These are phyloP conservation scores for Kondoa subrosea DNA, from an alignment of 768 basidiomycete genomes.

Conservation along the genomic window DNA sequence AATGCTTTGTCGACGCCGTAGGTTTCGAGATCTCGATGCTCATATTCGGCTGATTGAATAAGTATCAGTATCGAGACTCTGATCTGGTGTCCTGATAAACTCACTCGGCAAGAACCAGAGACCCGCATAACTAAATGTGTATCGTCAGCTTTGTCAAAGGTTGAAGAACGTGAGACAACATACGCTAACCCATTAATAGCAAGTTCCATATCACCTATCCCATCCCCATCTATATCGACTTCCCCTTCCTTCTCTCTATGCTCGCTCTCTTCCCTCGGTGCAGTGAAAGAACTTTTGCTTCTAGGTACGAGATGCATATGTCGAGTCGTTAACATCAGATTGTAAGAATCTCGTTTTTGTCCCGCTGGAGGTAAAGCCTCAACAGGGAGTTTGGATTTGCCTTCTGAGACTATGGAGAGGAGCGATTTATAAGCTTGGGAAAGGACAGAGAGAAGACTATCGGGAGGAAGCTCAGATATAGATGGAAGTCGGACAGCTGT, in stretches of 20 bases:
- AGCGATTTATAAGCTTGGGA: background rate
- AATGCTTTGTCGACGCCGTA: background rate
- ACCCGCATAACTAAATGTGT: background rate
- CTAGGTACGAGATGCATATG: conserved; percentile 2
- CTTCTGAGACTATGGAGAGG: background rate
- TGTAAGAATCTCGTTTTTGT: conserved; percentile 2
- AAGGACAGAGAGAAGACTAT: background rate
- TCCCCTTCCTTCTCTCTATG: conserved; percentile 3
- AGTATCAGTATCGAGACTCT: no score
- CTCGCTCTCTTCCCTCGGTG: background rate
- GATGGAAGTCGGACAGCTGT: background rate
- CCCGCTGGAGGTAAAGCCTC: background rate
- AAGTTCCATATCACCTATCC: conserved; percentile 1
- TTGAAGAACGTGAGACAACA: background rate
- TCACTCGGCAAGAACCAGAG: conserved; percentile 6
- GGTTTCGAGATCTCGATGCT: background rate
- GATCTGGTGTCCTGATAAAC: no score
- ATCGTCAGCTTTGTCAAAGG: background rate
- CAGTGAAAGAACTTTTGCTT: background rate
- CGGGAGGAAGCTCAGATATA: background rate
- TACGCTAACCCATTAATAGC: conserved; percentile 1
- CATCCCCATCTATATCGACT: conserved; percentile 3
- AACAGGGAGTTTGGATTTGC: background rate
- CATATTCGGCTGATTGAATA: no score
- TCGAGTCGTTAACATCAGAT: background rate